Conservation (phyloP, 148 eudicot genomes). For the Heliosperma pusillum region DNA sequence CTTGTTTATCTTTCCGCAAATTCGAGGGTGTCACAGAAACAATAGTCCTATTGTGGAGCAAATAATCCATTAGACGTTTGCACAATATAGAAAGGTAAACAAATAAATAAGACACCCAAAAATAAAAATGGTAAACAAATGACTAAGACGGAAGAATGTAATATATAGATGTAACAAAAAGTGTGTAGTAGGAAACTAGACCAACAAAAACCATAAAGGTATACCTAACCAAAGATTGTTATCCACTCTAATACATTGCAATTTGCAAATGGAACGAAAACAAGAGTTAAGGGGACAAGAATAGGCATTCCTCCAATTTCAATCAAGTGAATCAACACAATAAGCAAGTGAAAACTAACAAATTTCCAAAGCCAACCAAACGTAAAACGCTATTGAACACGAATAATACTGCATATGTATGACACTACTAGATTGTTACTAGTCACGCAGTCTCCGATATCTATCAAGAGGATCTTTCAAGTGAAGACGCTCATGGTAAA, state of each 20-base stretch:
- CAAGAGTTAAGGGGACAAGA: not conserved
- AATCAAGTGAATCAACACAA: not conserved
- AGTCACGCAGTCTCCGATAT: slow-evolving; percentile 36
- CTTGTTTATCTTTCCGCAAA: too few relatives aligned
- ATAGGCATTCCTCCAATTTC: not conserved
- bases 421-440: not conserved
- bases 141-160: too few relatives aligned
- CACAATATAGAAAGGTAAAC: too few relatives aligned
- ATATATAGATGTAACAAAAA: too few relatives aligned
- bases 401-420: not conserved
- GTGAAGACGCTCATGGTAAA: slow-evolving; percentile 64
- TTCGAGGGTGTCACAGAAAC: too few relatives aligned
- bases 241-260: not conserved
- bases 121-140: too few relatives aligned
- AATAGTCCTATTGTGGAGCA: too few relatives aligned
- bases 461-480: slow-evolving; percentile 68
- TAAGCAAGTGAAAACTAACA: slow-evolving; percentile 4
- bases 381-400: not conserved
- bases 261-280: not conserved
- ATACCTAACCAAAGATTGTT: not conserved
- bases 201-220: not conserved
- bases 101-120: too few relatives aligned
- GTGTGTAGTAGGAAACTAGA: too few relatives aligned
- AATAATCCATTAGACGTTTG: too few relatives aligned
- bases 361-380: not conserved